Evolutionary conservation across 495 filamentous ascomycete genomes (phyloP), one percentile per base, ranked within the genome.

Genomic region (Penicillium atrosanguineum): DNA sequence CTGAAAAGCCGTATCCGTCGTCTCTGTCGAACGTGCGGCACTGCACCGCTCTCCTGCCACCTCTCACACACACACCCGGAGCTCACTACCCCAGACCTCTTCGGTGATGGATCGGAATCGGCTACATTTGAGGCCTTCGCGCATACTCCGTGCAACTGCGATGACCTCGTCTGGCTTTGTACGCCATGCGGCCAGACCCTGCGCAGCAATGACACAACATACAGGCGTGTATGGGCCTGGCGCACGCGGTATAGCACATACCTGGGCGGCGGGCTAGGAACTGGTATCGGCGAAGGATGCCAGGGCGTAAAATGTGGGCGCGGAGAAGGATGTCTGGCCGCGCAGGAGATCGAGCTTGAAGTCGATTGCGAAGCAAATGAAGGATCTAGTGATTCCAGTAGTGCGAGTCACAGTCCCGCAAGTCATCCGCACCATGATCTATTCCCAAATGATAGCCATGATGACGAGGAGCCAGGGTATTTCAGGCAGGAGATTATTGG

Each of bases 161-260:
- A 76, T 4, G 73, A 79, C 20, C 75, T 77, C 2, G 78, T 91
- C 51, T 94, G 89, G 87, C 79, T 96, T 23, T 96, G 91, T 68
- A 79, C 85, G 41, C 79, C 83, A 6, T 95, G 91, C 63, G 91
- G 90, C 3, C 77, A 84, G 53, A 75, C 77, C 12, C 80, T 94
- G 37, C 77, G 82, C 21, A 80, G 75, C 39, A 79, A 80, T 16
- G 90, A 96, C 62, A 80, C 79, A 14, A 87, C 85, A 26, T 95
- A 96, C 69, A 74, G 80, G 37, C 85, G 87, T 34, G 86, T 90
- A 34, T 96, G 91, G 91, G 83, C 76, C 19, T 96, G 91, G 91
- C 86, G 91, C 18, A 90, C 83, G 20, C 81, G 87, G n/a, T 96
- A 95, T 71, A 84, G 85, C 43, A 84, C 85, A 18, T 85, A 83